These are phyloP conservation scores for Besnoitia besnoiti DNA, from an alignment of 169 alveolate genomes.

Conservation along the genomic window DNA sequence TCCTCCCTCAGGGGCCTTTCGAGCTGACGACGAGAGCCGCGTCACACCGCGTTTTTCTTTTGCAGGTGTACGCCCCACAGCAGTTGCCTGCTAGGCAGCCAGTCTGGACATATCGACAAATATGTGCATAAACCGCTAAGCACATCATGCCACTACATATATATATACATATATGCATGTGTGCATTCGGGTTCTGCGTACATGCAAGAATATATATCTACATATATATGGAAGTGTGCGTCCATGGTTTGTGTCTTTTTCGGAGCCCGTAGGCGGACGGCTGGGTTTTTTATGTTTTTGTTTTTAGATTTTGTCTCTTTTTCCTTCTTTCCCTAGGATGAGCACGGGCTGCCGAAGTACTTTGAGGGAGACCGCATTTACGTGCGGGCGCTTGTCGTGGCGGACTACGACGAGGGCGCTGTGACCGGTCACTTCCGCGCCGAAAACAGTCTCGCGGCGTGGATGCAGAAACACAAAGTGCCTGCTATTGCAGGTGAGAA, in stretches of 20 bases:
- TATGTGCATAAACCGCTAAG: too few species aligned
- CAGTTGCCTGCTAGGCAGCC: too few species aligned
- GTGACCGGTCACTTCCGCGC: conserved; percentile 78
- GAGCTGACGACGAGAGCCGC: too few species aligned
- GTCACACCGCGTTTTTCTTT: too few species aligned
- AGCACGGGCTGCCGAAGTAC: conserved; percentile 76
- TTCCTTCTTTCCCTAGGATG: conserved; percentile 65
- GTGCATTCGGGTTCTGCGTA: not conserved
- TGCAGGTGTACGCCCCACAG: too few species aligned
- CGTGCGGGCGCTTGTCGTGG: conserved; percentile 81
- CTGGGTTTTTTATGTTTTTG: not conserved
- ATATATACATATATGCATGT: not conserved
- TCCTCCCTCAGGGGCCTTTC: too few species aligned
- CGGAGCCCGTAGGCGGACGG: not conserved
- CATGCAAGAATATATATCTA: not conserved
- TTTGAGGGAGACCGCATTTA: conserved; percentile 81
- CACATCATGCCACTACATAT: not conserved
- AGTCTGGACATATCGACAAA: too few species aligned
- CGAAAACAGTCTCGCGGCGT: conserved; percentile 67
- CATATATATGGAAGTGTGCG: not conserved
- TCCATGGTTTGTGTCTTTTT: not conserved
- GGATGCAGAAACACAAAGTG: conserved; percentile 74
- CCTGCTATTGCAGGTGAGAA: conserved; percentile 75
- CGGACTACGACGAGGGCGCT: conserved; percentile 79
- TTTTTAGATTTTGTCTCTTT: not conserved